Conservation (phyloP, 106 monocot genomes). For the Dendrobium nobile region DNA sequence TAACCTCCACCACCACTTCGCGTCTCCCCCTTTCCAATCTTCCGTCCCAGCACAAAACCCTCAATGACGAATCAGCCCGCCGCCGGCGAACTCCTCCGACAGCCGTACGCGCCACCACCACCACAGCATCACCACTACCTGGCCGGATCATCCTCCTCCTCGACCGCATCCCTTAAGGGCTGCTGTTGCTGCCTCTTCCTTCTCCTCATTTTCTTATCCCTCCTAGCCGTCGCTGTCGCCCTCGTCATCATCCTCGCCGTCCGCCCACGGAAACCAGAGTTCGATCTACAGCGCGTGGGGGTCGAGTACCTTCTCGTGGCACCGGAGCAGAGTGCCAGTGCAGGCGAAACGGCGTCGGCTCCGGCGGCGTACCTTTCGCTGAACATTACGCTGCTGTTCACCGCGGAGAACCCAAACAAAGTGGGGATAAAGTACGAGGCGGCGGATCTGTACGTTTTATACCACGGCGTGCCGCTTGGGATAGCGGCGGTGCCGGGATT, state of each 20-base stretch:
- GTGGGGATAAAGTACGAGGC: conserved; percentile 54
- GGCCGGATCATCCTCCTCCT: conserved; percentile 2
- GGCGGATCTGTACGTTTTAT: conserved; percentile 54
- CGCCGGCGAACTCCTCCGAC: not conserved
- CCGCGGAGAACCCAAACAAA: conserved; percentile 73
- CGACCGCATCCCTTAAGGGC: conserved; percentile 54
- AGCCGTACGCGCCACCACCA: not conserved
- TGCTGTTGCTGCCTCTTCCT: conserved; percentile 97
- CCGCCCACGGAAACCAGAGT: conserved; percentile 57
- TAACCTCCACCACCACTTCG: too few relatives aligned
- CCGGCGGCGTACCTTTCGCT: conserved; percentile 44
- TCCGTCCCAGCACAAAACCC: too few relatives aligned
- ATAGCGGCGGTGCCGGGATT: conserved; percentile 57
- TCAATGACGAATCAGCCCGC: not conserved
- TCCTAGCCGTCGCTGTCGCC: conserved; percentile 45
- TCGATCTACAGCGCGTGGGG: conserved; percentile 59
- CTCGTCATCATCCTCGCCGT: conserved; percentile 67
- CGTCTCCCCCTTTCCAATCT: too few relatives aligned
- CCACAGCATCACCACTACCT: not conserved
- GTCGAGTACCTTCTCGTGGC: conserved; percentile 67
- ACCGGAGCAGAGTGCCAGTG: too few relatives aligned
- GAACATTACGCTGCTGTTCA: conserved; percentile 79
- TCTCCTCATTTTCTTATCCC: conserved; percentile 70
- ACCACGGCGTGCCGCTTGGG: conserved; percentile 80
- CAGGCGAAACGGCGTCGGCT: conserved; percentile 7